These are phyloP conservation scores for Tagetes erecta DNA, from an alignment of 129 eudicot species.

Conservation along the genomic window DNA sequence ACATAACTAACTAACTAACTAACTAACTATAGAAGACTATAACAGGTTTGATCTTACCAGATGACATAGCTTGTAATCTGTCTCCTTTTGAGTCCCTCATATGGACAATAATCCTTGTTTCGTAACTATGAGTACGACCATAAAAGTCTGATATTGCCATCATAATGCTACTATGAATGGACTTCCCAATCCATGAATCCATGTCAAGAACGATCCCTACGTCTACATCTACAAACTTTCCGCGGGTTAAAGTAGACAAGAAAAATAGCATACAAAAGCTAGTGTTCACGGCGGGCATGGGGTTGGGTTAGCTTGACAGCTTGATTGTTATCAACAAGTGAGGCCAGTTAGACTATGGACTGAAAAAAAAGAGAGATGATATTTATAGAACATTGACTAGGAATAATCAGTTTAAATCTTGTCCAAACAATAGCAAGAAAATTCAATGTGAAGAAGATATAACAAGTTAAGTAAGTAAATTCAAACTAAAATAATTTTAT, in stretches of 20 bases:
- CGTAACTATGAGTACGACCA: conserved; percentile 7
- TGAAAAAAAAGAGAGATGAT: too few species aligned
- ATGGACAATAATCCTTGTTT: conserved; percentile 19
- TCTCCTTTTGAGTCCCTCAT: conserved; percentile 31
- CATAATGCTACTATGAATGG: conserved; percentile 18
- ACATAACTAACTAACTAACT: too few species aligned
- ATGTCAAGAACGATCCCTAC: conserved; percentile 29
- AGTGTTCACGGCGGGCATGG: too few species aligned
- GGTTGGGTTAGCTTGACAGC: too few species aligned
- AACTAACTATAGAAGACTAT: too few species aligned
- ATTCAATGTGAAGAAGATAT: not conserved
- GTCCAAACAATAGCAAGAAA: not conserved
- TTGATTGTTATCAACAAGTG: too few species aligned
- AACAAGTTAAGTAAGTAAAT: not conserved
- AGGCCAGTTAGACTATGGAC: too few species aligned
- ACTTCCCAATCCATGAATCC: conserved; percentile 30
- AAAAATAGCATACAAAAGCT: too few species aligned
- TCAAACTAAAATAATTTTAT: not conserved
- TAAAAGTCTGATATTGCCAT: conserved; percentile 33
- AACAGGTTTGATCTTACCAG: not conserved
- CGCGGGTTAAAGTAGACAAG: too few species aligned
- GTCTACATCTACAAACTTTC: not conserved
- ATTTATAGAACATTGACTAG: too few species aligned
- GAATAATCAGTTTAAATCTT: too few species aligned
- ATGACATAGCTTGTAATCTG: conserved; percentile 25